Conservation (phyloP, 805 yeast species). For the Metschnikowia vanudenii region DNA sequence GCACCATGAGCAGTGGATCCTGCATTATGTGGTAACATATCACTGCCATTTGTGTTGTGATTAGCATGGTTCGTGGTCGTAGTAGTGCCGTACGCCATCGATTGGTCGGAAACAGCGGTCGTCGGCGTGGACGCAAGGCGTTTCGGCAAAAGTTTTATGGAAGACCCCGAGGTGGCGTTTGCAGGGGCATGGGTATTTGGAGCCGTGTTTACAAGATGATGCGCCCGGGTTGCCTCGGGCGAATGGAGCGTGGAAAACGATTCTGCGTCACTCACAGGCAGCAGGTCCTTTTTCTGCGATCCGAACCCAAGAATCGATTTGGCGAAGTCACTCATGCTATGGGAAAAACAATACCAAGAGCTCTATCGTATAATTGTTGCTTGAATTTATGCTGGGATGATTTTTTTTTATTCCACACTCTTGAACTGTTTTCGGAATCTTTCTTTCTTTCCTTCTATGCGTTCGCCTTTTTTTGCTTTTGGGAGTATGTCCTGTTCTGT, state of each 20-base stretch:
- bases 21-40: neutral
- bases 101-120: conserved; percentile 61
- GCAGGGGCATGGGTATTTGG: neutral
- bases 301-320: conserved; percentile 44
- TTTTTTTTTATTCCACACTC: neutral
- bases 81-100: conserved; percentile 71
- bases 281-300: conserved; percentile 29
- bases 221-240: neutral
- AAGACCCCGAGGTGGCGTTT: conserved; percentile 1
- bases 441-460: no score
- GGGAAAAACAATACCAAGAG: neutral
- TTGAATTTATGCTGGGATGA: neutral
- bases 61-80: conserved; percentile 10
- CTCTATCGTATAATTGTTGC: no score
- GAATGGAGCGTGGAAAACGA: conserved; percentile 1
- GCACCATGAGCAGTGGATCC: conserved; percentile 1
- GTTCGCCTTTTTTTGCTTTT: neutral
- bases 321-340: conserved; percentile 44
- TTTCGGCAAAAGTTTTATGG: conserved; percentile 33
- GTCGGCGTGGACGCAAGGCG: conserved; percentile 54
- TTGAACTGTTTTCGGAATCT: no score
- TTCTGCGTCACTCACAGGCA: conserved; percentile 12
- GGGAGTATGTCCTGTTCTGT: neutral
- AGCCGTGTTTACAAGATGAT: neutral
- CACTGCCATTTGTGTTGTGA: conserved; percentile 3